phyloP scores from a whole-genome alignment of 176 grass and related monocot genomes.

The Oropetium thomaeum region DNA sequence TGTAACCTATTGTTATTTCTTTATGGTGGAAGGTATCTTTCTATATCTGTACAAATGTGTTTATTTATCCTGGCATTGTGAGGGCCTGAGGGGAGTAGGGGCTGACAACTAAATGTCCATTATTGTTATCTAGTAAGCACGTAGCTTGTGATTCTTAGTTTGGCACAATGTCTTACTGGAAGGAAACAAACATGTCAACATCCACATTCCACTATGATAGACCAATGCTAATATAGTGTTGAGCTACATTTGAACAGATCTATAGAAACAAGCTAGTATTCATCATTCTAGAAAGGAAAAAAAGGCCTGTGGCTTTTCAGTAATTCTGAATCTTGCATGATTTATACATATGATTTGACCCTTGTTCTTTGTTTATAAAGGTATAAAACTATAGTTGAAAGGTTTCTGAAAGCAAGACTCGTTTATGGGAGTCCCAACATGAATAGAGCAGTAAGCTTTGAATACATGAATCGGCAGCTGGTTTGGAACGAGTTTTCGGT shows the following conservation, averaged over 20 bases:
- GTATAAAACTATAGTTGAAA: conserved; percentile 94
- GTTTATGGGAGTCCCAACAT: conserved; percentile 93
- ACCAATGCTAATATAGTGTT: background rate
- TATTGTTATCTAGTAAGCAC: background rate
- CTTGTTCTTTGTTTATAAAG: conserved; percentile 58
- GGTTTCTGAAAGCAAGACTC: conserved; percentile 89
- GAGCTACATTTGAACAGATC: background rate
- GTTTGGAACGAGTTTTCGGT: conserved; percentile 99
- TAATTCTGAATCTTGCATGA: background rate
- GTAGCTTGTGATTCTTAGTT: background rate
- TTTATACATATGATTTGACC: background rate
- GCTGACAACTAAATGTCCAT: too few species aligned
- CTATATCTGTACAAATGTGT: conserved; percentile 16
- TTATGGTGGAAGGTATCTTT: conserved; percentile 78
- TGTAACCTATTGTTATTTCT: conserved; percentile 86
- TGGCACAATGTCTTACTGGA: background rate
- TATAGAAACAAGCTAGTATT: background rate
- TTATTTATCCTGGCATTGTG: conserved; percentile 13
- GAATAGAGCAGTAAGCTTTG: conserved; percentile 98
- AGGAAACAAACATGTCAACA: background rate
- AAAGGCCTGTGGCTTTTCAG: background rate
- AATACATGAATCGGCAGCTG: conserved; percentile 98
- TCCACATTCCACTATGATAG: conserved; percentile 1
- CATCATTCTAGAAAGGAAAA: background rate
- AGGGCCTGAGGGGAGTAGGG: background rate